Evolutionary conservation across 1,139 yeast species (phyloP).

Genomic region (Saccharomyces hybrid): DNA sequence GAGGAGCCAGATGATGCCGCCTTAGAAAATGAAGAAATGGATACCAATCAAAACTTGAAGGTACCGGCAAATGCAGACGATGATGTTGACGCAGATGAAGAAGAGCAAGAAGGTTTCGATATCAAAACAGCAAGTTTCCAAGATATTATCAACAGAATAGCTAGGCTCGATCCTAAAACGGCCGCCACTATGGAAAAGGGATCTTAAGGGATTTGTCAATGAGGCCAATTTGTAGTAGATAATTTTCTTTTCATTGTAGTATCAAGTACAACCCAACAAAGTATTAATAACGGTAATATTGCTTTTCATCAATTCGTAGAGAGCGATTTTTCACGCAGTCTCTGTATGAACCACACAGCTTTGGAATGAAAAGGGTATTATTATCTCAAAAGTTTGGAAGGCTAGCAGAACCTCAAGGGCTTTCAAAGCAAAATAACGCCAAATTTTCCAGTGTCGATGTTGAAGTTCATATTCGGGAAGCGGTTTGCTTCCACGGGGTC

Average conservation of each 20-base stretch:
- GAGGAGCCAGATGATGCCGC: slow-evolving; percentile 32
- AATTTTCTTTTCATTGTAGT: neutral
- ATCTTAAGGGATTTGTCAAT: slow-evolving; percentile 39
- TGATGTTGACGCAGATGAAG: slow-evolving; percentile 23
- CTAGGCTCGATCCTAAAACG: slow-evolving; percentile 32
- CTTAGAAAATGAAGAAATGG: slow-evolving; percentile 27
- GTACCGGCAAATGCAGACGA: slow-evolving; percentile 14
- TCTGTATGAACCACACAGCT: neutral
- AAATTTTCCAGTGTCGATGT: slow-evolving; percentile 5
- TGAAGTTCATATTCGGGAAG: slow-evolving; percentile 10
- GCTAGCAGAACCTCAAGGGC: neutral
- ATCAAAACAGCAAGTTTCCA: slow-evolving; percentile 33
- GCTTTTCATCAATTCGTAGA: neutral
- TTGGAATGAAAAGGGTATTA: neutral
- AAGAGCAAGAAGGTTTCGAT: slow-evolving; percentile 26
- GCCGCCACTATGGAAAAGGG: slow-evolving; percentile 35
- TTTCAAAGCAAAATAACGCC: neutral
- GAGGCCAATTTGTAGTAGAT: slow-evolving; percentile 37
- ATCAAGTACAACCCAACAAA: neutral
- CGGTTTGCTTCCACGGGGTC: slow-evolving; percentile 26
- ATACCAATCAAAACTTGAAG: slow-evolving; percentile 19
- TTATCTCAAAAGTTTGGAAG: neutral
- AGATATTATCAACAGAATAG: slow-evolving; percentile 36
- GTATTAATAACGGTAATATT: neutral
- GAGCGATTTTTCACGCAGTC: neutral